Conservation (phyloP, 148 eudicot species). For the Vaccinium macrocarpon region DNA sequence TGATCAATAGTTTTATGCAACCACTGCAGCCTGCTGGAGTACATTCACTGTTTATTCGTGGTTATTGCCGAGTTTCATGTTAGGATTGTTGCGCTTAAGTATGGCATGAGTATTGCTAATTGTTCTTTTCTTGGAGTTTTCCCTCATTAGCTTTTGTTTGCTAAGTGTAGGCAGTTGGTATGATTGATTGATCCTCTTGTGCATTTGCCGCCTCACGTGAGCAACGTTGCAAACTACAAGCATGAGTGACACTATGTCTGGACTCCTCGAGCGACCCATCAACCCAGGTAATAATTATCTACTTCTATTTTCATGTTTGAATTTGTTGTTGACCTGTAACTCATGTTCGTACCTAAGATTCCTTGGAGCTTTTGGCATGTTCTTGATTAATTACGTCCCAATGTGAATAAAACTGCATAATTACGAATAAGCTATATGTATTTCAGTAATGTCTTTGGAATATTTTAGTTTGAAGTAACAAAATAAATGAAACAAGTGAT, state of each 20-base stretch:
- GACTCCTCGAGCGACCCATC: constrained; percentile 45
- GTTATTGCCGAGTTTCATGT: neutral
- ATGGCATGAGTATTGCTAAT: neutral
- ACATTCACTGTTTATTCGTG: too few species aligned
- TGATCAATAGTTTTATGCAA: neutral
- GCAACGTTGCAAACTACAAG: constrained; percentile 41
- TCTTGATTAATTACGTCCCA: neutral
- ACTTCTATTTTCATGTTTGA: neutral
- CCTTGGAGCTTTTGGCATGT: neutral
- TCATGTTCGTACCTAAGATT: neutral
- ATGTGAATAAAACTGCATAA: neutral
- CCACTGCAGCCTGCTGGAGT: too few species aligned
- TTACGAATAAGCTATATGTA: neutral
- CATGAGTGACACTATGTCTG: constrained; percentile 55
- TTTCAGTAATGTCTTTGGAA: neutral
- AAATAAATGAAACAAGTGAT: neutral
- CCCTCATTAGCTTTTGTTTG: neutral
- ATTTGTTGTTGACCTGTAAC: neutral
- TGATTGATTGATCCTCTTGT: constrained; percentile 27
- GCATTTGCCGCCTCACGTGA: constrained; percentile 21
- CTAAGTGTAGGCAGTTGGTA: constrained; percentile 27
- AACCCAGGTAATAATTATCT: constrained; percentile 41
- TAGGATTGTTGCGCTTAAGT: neutral
- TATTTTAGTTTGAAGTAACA: neutral
- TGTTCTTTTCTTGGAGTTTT: neutral